Evolutionary conservation across 805 yeast genomes (phyloP).

Genomic region (Saccharomycodes ludwigii): DNA sequence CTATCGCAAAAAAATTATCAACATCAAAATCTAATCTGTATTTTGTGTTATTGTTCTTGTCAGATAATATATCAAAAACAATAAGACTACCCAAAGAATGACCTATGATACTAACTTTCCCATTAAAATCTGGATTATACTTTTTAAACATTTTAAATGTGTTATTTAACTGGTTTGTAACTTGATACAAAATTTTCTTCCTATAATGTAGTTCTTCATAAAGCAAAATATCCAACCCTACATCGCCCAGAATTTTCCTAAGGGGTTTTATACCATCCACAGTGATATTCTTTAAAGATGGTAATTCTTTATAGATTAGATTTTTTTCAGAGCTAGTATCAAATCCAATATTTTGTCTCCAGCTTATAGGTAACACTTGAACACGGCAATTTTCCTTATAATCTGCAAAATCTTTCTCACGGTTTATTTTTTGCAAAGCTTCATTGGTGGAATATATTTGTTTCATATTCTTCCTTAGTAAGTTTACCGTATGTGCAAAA

Average conservation of each 20-base stretch:
- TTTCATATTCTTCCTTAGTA: slow-evolving; percentile 47
- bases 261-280: slow-evolving; percentile 68
- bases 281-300: slow-evolving; percentile 59
- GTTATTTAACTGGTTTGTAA: slow-evolving; percentile 49
- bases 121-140: slow-evolving; percentile 62
- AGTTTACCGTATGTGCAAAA: slow-evolving; percentile 74
- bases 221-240: slow-evolving; percentile 69
- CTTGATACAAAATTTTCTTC: slow-evolving; percentile 47
- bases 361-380: slow-evolving; percentile 81
- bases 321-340: slow-evolving; percentile 30
- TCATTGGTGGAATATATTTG: slow-evolving; percentile 31
- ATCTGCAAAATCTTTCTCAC: slow-evolving; percentile 28
- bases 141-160: slow-evolving; percentile 46
- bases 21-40: slow-evolving; percentile 52
- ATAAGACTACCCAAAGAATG: slow-evolving; percentile 90
- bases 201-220: slow-evolving; percentile 64
- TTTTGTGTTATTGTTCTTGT: slow-evolving; percentile 25
- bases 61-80: slow-evolving; percentile 57
- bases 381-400: slow-evolving; percentile 42
- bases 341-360: slow-evolving; percentile 75
- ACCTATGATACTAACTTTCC: slow-evolving; percentile 73
- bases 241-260: slow-evolving; percentile 74
- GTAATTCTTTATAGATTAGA: slow-evolving; percentile 31
- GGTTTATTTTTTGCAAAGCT: slow-evolving; percentile 30
- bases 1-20: slow-evolving; percentile 65